A percentile compares a stretch with the other conserved stretches of the same genome.
These are phyloP conservation scores for Pseudogymnoascus pannorum DNA, from an alignment of 2,329 filamentous ascomycete genomes.

Conservation along the genomic window DNA sequence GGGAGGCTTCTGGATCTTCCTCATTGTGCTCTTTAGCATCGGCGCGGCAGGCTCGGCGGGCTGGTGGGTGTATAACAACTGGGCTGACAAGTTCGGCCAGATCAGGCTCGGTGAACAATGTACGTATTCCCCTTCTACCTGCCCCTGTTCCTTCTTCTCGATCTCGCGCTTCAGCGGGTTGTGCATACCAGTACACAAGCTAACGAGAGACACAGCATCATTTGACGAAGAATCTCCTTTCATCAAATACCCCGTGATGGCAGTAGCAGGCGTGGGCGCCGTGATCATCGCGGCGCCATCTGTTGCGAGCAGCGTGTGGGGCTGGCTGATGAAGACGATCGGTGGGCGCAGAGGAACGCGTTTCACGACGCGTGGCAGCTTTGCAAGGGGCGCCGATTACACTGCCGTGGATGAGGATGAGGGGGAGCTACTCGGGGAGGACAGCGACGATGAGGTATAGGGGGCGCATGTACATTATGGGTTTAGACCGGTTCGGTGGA, in stretches of 20 bases:
- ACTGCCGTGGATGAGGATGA: constrained; percentile 86
- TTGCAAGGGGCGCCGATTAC: constrained; percentile 85
- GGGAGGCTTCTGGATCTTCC: constrained; percentile 70
- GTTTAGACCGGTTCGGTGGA: constrained; percentile 1
- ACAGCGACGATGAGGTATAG: constrained; percentile 80
- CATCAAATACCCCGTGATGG: constrained; percentile 76
- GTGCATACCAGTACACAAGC: background rate
- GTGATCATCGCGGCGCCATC: constrained; percentile 60
- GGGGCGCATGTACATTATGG: background rate
- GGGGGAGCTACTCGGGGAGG: constrained; percentile 86
- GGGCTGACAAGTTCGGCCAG: constrained; percentile 84
- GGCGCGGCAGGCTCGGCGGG: constrained; percentile 63
- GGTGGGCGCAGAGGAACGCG: constrained; percentile 44
- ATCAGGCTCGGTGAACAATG: constrained; percentile 75
- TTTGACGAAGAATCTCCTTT: constrained; percentile 68
- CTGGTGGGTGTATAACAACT: constrained; percentile 79
- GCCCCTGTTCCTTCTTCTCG: background rate
- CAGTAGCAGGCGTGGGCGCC: constrained; percentile 56
- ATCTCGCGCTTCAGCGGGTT: background rate
- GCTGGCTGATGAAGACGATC: constrained; percentile 46
- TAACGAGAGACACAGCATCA: constrained; percentile 26
- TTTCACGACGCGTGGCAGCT: constrained; percentile 84
- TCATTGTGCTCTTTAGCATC: constrained; percentile 74
- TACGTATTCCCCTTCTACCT: constrained; percentile 14
- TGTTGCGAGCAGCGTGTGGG: constrained; percentile 65